phyloP scores from a whole-genome alignment of 2,329 filamentous ascomycete species.

The Botrytis squamosa region DNA sequence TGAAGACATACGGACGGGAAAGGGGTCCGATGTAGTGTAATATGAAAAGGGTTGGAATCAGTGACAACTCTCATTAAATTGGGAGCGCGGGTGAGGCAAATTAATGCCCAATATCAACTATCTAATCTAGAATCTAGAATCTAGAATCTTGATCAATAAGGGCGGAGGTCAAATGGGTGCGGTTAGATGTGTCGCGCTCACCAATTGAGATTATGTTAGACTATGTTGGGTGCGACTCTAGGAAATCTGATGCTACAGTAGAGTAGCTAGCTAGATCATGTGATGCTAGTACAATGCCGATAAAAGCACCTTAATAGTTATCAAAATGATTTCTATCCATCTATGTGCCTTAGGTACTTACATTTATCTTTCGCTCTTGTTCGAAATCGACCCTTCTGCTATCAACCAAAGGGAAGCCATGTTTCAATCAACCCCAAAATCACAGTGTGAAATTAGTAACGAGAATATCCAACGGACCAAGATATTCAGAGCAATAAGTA shows the following conservation, averaged over 20 bases:
- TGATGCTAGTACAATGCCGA: neutral
- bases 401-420: neutral
- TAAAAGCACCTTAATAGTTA: neutral
- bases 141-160: neutral
- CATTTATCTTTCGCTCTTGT: neutral
- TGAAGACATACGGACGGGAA: neutral
- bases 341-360: neutral
- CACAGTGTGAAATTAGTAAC: neutral
- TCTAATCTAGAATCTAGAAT: neutral
- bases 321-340: neutral
- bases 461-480: neutral
- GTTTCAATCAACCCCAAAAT: neutral
- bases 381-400: neutral
- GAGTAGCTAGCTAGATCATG: neutral
- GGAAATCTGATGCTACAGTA: neutral
- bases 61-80: neutral
- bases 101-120: constrained; percentile 1
- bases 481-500: neutral
- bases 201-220: neutral
- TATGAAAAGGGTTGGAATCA: neutral
- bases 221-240: neutral
- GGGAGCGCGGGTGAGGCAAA: neutral
- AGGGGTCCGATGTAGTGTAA: constrained; percentile 1
- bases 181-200: neutral
- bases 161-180: neutral